Conservation (phyloP, 2,329 filamentous ascomycete species). For the Colletotrichum lini region DNA sequence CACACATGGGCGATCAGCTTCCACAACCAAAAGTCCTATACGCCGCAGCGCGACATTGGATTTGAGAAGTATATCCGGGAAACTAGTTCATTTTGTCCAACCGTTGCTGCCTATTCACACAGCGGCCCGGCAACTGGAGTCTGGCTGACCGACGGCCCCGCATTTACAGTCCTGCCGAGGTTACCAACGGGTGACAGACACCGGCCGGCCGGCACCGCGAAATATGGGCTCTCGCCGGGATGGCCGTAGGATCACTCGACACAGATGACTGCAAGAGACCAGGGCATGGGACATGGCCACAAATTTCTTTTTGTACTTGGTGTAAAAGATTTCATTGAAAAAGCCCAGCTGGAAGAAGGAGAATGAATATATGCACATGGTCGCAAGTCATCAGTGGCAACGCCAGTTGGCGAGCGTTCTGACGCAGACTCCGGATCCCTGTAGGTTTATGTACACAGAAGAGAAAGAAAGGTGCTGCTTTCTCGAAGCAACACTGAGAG, state of each 20-base stretch:
- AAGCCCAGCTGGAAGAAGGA: constrained; percentile 4
- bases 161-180: too few relatives aligned
- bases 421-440: neutral
- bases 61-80: neutral
- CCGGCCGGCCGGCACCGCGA: neutral
- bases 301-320: too few relatives aligned
- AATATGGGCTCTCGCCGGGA: neutral
- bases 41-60: neutral
- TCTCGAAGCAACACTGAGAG: neutral
- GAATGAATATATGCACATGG: neutral
- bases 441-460: neutral
- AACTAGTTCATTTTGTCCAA: neutral
- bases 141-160: too few relatives aligned
- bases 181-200: too few relatives aligned
- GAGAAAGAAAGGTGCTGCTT: neutral
- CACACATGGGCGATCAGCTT: neutral
- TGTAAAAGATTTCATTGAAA: neutral
- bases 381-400: neutral
- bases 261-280: too few relatives aligned
- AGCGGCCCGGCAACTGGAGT: neutral
- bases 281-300: too few relatives aligned
- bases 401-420: neutral
- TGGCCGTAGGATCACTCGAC: too few relatives aligned
- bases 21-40: neutral
- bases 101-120: neutral